Conservation (phyloP, 177 flowering plant species). For the Vitis hybrid region DNA sequence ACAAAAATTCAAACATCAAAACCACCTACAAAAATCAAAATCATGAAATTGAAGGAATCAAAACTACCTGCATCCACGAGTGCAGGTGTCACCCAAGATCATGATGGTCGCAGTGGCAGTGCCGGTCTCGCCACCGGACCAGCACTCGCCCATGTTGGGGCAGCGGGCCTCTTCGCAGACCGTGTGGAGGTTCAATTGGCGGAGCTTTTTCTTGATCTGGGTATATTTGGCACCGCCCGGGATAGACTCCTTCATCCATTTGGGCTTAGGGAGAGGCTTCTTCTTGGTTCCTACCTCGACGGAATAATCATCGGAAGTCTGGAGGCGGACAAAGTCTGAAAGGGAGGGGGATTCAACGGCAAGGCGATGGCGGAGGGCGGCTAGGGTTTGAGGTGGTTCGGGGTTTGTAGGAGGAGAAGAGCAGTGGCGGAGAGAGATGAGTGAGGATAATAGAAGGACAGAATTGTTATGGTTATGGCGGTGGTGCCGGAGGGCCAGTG, state of each 20-base stretch:
- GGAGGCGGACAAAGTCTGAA: conserved; percentile 59
- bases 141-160: conserved; percentile 94
- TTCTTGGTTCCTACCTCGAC: conserved; percentile 94
- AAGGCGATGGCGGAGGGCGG: conserved; percentile 68
- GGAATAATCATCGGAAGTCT: conserved; percentile 53
- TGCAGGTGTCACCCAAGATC: conserved; percentile 96
- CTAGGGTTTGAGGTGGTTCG: conserved; percentile 44
- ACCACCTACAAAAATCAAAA: background rate
- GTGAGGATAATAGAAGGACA: no score
- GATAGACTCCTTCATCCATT: conserved; percentile 89
- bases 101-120: conserved; percentile 97
- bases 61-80: conserved; percentile 86
- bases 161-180: conserved; percentile 96
- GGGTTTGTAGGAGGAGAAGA: background rate
- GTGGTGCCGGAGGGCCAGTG: no score
- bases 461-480: no score
- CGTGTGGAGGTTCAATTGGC: conserved; percentile 86
- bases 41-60: background rate
- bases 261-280: conserved; percentile 92
- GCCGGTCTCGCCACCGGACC: conserved; percentile 99
- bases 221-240: conserved; percentile 91
- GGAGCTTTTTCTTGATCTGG: conserved; percentile 75
- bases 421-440: background rate
- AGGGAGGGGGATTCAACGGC: conserved; percentile 65
- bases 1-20: background rate